Base-by-base conservation (phyloP, 495 filamentous ascomycete species). In the Aspergillus egyptiacus region DNA sequence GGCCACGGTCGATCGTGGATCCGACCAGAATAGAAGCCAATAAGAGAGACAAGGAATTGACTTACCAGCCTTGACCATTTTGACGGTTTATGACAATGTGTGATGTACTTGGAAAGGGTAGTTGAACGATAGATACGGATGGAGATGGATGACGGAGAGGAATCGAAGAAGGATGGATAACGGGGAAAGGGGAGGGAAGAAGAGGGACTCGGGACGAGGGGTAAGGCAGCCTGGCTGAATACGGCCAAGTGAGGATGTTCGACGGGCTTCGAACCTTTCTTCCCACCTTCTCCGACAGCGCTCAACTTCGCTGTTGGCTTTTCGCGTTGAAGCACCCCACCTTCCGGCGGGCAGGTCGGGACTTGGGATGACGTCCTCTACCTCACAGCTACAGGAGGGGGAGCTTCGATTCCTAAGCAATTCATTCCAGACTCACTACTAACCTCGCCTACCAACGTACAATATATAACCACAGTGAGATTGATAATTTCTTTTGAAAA, bases 1-100 rank as follows among this genome's bases (percentile, higher is more conserved):
- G 46, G 55, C 59, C 57, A 55, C 57, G 58, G 61, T 60, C 55
- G 57, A 62, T 57, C 62, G 57, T 64, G 62, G 67, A 63, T 31
- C 59, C 58, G 22, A 41, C 38, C 34, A 36, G 31, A 30, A 18
- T 30, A 38, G 40, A 55, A 18, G 28, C 58, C 60, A 63, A 62
- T 55, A 54, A 57, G 28, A 40, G 46, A 34, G 38, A 31, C 44
- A n/a, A 36, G 37, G 43, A 54, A 42, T 37, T 27, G 53, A 81
- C 89, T 66, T 79, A 95, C 89, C 89, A 76, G 89, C 89, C 79
- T 93, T 95, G 74, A 93, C 89, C 89, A 95, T 95, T 80, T 78
- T 91, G 83, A 76, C 65, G 65, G 67, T 63, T 51, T 66, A 44
- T 41, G 51, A 10, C 40, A 30, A 53, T 55, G 45, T 42, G 32